Evolutionary conservation across 2,329 filamentous ascomycete species (phyloP).

Genomic region (Pseudocercospora pini-densiflorae): DNA sequence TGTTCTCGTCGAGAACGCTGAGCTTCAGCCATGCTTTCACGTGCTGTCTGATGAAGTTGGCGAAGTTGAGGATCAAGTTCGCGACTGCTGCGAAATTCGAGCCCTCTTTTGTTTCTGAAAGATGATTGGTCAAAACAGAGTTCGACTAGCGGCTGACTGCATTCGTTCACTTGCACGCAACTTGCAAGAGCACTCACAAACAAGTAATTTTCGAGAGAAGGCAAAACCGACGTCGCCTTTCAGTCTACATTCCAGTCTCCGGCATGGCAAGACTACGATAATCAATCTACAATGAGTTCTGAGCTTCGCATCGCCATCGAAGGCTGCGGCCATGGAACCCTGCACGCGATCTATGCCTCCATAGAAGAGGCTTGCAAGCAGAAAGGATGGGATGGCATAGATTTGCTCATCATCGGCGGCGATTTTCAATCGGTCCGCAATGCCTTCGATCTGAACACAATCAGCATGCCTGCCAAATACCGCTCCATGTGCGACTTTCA

Average conservation of each 20-base stretch:
- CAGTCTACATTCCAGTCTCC: background rate
- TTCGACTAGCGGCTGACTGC: conserved; percentile 17
- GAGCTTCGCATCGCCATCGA: conserved; percentile 73
- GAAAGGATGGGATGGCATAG: conserved; percentile 79
- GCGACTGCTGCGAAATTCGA: background rate
- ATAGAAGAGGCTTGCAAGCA: conserved; percentile 69
- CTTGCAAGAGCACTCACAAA: background rate
- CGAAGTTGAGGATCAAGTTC: background rate
- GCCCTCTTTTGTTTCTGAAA: background rate
- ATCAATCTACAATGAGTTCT: conserved; percentile 44
- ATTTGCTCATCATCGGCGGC: conserved; percentile 91
- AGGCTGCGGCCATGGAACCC: conserved; percentile 89
- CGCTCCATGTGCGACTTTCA: conserved; percentile 89
- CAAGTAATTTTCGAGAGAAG: too few relatives aligned
- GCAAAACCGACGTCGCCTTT: too few relatives aligned
- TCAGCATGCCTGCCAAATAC: conserved; percentile 89
- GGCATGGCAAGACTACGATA: background rate
- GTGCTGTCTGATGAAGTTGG: conserved; percentile 2
- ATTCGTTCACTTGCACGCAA: conserved; percentile 2
- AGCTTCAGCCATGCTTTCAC: conserved; percentile 5
- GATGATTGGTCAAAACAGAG: background rate
- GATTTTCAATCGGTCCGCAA: conserved; percentile 96
- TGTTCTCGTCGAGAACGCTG: background rate
- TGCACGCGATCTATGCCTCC: conserved; percentile 88
- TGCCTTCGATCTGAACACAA: conserved; percentile 81